These are phyloP conservation scores for Rutstroemia sp. DNA, from an alignment of 2,329 filamentous ascomycete species.

Conservation along the genomic window DNA sequence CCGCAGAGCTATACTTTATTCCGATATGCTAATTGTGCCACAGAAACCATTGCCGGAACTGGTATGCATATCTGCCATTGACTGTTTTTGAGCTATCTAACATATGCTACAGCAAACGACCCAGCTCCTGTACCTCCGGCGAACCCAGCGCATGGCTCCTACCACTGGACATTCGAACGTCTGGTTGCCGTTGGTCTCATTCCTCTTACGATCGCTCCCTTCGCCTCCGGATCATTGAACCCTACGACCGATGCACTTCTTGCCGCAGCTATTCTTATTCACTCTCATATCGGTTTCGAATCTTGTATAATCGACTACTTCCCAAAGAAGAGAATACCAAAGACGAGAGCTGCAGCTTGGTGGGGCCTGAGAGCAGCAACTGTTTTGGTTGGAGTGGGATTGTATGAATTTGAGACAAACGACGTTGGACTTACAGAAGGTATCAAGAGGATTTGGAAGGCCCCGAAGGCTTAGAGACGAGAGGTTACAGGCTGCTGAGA, in stretches of 20 bases:
- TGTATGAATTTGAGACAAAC: constrained; percentile 99
- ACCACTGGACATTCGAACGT: constrained; percentile 98
- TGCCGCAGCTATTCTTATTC: constrained; percentile 74
- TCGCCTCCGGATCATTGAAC: constrained; percentile 86
- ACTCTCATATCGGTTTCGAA: constrained; percentile 95
- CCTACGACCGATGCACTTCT: constrained; percentile 81
- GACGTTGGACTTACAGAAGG: constrained; percentile 91
- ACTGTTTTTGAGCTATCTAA: constrained; percentile 17
- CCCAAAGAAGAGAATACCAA: constrained; percentile 62
- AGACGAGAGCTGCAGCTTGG: constrained; percentile 55
- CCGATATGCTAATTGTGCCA: constrained; percentile 35
- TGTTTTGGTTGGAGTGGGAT: constrained; percentile 71
- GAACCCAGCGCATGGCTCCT: constrained; percentile 78
- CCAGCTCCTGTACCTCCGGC: constrained; percentile 66
- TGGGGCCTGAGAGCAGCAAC: constrained; percentile 79
- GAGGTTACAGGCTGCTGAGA: constrained; percentile 8
- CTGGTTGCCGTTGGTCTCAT: constrained; percentile 72
- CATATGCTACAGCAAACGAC: constrained; percentile 64
- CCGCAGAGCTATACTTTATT: no score
- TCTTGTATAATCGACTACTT: constrained; percentile 88
- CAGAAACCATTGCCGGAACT: constrained; percentile 69
- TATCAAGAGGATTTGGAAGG: constrained; percentile 83
- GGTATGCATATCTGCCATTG: constrained; percentile 42
- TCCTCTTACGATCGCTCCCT: constrained; percentile 82
- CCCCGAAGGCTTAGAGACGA: constrained; percentile 37